Percentiles rank a stretch among this genome's conserved stretches.
Evolutionary conservation across 495 filamentous ascomycete species (phyloP).

Genomic region (Talaromyces trachyspermus): DNA sequence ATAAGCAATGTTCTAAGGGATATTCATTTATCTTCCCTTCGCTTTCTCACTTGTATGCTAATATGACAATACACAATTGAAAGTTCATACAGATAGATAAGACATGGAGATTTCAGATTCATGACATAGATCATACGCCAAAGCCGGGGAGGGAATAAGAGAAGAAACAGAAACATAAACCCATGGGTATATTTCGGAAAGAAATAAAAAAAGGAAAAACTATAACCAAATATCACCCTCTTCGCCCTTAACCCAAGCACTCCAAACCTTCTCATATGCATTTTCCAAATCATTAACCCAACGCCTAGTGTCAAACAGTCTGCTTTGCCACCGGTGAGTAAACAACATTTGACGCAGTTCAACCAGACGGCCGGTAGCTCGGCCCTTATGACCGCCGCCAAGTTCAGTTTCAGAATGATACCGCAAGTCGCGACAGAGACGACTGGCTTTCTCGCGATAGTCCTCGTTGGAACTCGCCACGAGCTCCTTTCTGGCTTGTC

Average conservation of each 20-base stretch:
- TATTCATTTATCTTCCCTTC: background rate
- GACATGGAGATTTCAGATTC: too few species aligned
- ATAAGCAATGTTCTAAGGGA: too few species aligned
- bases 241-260: conserved; percentile 74
- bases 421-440: conserved; percentile 57
- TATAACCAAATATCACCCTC: conserved; percentile 82
- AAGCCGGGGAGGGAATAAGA: conserved; percentile 1
- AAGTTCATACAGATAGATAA: too few species aligned
- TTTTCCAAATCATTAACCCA: conserved; percentile 91
- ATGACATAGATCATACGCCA: too few species aligned
- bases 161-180: conserved; percentile 1
- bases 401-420: conserved; percentile 54
- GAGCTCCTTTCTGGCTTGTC: conserved; percentile 62
- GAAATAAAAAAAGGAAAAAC: conserved; percentile 5
- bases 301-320: conserved; percentile 82
- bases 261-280: conserved; percentile 85
- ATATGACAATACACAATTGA: background rate
- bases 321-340: conserved; percentile 71
- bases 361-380: conserved; percentile 58
- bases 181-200: conserved; percentile 7
- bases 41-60: background rate
- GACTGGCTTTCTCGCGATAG: conserved; percentile 76
- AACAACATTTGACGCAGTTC: conserved; percentile 76
- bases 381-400: too few species aligned
- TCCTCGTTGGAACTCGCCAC: conserved; percentile 68